These are phyloP conservation scores for Pythium monospermum DNA, from an alignment of 352 stramenopile species.

Conservation along the genomic window DNA sequence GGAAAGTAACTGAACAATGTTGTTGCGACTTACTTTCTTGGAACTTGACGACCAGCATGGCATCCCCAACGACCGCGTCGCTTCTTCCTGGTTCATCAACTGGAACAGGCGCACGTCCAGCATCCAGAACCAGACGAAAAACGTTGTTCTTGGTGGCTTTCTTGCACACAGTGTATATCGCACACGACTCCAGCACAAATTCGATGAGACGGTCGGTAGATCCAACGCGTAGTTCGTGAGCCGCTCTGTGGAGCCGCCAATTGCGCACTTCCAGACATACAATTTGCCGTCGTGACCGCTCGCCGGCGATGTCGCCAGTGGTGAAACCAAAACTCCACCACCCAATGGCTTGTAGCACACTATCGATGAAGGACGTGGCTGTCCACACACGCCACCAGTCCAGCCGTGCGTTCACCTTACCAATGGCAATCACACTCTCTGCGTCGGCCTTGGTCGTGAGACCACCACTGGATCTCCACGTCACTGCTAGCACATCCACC, in stretches of 20 bases:
- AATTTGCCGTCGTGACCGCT: not conserved
- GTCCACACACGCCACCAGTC: constrained; percentile 10
- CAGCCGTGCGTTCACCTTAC: not conserved
- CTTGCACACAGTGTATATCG: not conserved
- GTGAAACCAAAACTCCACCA: constrained; percentile 6
- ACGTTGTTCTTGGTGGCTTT: not conserved
- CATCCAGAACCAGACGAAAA: constrained; percentile 4
- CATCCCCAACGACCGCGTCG: no score
- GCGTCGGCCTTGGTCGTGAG: constrained; percentile 1
- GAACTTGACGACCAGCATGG: constrained; percentile 6
- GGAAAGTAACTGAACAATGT: constrained; percentile 9
- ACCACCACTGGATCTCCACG: constrained; percentile 8
- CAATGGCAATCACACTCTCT: constrained; percentile 1
- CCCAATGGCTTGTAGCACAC: not conserved
- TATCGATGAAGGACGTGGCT: constrained; percentile 1
- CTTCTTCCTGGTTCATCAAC: not conserved
- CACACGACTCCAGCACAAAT: not conserved
- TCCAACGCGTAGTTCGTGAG: constrained; percentile 6
- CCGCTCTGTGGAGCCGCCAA: constrained; percentile 6
- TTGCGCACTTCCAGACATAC: constrained; percentile 6
- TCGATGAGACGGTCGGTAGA: constrained; percentile 11
- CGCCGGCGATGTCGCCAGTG: not conserved
- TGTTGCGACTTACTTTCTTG: constrained; percentile 20
- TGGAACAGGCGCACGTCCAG: not conserved
- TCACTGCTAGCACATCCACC: constrained; percentile 5